Evolutionary conservation across 2,329 filamentous ascomycete genomes (phyloP).

Genomic region (Neofusicoccum laricinum): DNA sequence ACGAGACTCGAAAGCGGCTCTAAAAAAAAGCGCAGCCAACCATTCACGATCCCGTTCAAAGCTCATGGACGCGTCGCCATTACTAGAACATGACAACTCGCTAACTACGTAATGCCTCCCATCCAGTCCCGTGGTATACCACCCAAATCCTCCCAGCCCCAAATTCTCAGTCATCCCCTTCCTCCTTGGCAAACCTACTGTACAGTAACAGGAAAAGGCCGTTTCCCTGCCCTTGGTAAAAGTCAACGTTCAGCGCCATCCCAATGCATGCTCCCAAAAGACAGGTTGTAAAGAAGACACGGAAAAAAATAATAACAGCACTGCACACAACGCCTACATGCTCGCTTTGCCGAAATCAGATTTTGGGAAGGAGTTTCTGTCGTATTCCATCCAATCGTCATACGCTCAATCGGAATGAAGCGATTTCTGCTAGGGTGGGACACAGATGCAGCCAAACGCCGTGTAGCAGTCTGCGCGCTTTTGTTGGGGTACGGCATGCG

Average conservation of each 20-base stretch:
- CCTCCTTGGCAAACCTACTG: background rate
- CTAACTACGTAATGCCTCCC: background rate
- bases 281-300: background rate
- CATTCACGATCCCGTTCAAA: background rate
- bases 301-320: background rate
- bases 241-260: background rate
- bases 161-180: background rate
- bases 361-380: background rate
- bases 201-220: background rate
- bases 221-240: background rate
- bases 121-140: background rate
- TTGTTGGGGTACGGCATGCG: constrained; percentile 1
- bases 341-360: constrained; percentile 8
- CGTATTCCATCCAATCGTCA: constrained; percentile 7
- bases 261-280: constrained; percentile 1
- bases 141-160: background rate
- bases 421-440: background rate
- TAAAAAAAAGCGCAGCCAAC: background rate
- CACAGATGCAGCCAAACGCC: background rate
- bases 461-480: background rate
- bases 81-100: background rate
- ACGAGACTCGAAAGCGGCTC: background rate
- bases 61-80: background rate
- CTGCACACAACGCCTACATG: constrained; percentile 6
- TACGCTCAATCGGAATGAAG: background rate